Evolutionary conservation across 768 basidiomycete species (phyloP).

Genomic region (Lentinula sp.): DNA sequence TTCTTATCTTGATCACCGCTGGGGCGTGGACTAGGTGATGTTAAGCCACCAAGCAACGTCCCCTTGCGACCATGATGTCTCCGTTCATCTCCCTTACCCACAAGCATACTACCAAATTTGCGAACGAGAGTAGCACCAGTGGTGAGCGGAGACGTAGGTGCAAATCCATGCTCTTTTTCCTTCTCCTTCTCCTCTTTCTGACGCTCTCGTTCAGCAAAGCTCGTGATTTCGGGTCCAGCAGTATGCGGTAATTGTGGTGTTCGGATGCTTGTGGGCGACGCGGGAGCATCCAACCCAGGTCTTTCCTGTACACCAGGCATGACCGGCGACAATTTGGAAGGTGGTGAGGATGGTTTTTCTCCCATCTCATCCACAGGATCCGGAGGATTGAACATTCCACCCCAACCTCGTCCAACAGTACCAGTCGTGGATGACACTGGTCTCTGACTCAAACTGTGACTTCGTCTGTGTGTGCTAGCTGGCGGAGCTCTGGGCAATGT

Average conservation of each 20-base stretch:
- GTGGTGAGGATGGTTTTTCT: conserved; percentile 11
- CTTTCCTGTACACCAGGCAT: not conserved
- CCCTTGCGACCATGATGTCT: conserved; percentile 36
- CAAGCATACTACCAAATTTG: conserved; percentile 69
- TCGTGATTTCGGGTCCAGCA: conserved; percentile 57
- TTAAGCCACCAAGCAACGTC: conserved; percentile 31
- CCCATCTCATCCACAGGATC: conserved; percentile 38
- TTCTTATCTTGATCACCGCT: not conserved
- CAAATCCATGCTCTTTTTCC: conserved; percentile 17
- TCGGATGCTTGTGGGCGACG: not conserved
- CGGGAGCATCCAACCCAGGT: not conserved
- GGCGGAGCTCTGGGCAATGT: conserved; percentile 64
- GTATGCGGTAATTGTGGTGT: conserved; percentile 42
- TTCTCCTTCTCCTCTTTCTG: conserved; percentile 22
- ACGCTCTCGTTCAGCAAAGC: conserved; percentile 34
- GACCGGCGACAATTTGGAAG: not conserved
- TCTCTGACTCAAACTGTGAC: conserved; percentile 78
- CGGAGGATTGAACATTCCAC: conserved; percentile 50
- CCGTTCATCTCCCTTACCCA: conserved; percentile 34
- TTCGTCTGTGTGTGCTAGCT: conserved; percentile 73
- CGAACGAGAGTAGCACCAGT: conserved; percentile 70
- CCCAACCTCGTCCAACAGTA: conserved; percentile 40
- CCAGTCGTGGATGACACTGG: conserved; percentile 26
- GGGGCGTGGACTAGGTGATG: not conserved
- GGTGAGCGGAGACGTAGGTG: conserved; percentile 28